A percentile compares a stretch with the other conserved stretches of the same genome.
These are phyloP conservation scores for Salicornia ramosissima DNA, from an alignment of 148 eudicot genomes.

Conservation along the genomic window DNA sequence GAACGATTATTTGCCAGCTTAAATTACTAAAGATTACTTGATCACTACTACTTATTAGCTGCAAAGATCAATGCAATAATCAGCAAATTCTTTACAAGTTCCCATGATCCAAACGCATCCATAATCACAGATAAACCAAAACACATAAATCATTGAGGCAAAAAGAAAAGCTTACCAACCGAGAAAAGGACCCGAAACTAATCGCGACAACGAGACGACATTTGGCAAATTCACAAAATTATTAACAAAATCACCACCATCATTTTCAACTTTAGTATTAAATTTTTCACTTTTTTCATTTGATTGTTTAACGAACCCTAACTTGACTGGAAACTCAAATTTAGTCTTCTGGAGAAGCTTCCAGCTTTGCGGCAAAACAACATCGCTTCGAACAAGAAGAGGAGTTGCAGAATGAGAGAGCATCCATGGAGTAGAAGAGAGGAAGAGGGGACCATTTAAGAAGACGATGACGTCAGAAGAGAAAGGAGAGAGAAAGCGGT, in stretches of 20 bases:
- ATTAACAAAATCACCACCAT: constrained; percentile 33
- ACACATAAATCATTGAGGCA: background rate
- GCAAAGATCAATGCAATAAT: background rate
- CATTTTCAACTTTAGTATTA: background rate
- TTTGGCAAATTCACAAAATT: constrained; percentile 68
- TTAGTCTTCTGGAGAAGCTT: constrained; percentile 29
- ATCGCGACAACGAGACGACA: constrained; percentile 57
- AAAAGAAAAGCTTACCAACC: constrained; percentile 54
- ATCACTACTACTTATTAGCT: background rate
- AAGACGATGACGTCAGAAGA: constrained; percentile 26
- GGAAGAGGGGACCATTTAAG: constrained; percentile 62
- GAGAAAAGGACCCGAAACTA: constrained; percentile 76
- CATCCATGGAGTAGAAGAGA: constrained; percentile 70
- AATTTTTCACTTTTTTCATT: constrained; percentile 13
- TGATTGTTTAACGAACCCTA: constrained; percentile 24
- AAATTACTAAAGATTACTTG: too few relatives aligned
- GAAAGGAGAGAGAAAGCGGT: constrained; percentile 41
- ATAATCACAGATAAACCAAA: background rate
- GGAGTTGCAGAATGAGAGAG: constrained; percentile 83
- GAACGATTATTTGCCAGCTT: too few relatives aligned
- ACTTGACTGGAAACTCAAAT: constrained; percentile 32
- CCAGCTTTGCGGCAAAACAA: constrained; percentile 46
- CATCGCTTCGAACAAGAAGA: constrained; percentile 50
- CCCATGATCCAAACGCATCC: background rate
- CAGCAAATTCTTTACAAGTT: background rate